Evolutionary conservation across 208 protist species (phyloP).

Genomic region (Leishmania martiniquensis): DNA sequence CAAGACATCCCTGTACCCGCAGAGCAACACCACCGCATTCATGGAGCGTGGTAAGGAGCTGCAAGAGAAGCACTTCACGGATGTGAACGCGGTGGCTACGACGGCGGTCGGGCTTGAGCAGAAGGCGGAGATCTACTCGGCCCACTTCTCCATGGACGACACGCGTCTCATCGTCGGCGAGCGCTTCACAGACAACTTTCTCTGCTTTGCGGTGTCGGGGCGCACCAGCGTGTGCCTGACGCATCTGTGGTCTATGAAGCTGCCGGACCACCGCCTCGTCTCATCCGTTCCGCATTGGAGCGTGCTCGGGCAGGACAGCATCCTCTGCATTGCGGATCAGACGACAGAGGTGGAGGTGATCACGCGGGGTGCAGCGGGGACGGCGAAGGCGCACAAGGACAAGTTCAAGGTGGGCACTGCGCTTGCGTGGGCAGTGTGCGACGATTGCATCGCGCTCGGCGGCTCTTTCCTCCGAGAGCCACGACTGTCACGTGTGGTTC

Average conservation of each 20-base stretch:
- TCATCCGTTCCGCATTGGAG: conserved; percentile 61
- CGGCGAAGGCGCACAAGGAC: conserved; percentile 40
- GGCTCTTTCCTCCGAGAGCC: conserved; percentile 81
- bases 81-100: conserved; percentile 38
- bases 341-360: conserved; percentile 72
- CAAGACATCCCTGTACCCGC: conserved; percentile 53
- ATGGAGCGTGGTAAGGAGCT: conserved; percentile 61
- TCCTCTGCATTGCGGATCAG: conserved; percentile 56
- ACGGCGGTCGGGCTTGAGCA: conserved; percentile 42
- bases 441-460: conserved; percentile 53
- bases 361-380: conserved; percentile 27
- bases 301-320: conserved; percentile 43
- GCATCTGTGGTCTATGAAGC: conserved; percentile 48
- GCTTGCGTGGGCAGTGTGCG: conserved; percentile 54
- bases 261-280: conserved; percentile 71
- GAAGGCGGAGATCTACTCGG: conserved; percentile 62
- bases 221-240: conserved; percentile 40
- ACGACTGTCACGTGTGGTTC: conserved; percentile 51
- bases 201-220: conserved; percentile 50
- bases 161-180: conserved; percentile 58
- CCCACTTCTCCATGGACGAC: conserved; percentile 56
- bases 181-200: conserved; percentile 68
- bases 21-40: conserved; percentile 45
- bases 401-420: conserved; percentile 83
- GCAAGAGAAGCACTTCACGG: conserved; percentile 55